Evolutionary conservation across 345 rosid species (phyloP), one percentile per base, ranked within the genome.

Genomic region (Hibiscus mutabilis): DNA sequence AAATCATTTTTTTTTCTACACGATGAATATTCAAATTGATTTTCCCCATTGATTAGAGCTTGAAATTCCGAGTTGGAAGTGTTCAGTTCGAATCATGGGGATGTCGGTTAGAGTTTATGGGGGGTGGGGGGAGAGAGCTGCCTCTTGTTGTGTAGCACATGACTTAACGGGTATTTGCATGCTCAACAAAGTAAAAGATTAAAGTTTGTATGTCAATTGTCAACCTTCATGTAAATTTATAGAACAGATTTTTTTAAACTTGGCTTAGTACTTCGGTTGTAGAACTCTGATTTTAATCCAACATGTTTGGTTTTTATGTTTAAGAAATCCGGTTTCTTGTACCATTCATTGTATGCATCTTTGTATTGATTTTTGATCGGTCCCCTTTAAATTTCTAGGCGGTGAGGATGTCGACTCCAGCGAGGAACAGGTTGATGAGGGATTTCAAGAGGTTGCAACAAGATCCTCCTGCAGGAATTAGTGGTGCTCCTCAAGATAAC

Each of bases 351-450:
- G 0, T 27, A 15, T 52, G 35, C 16, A 7, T 24, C 40, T 55
- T 15, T 10, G 1, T 65, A 56, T 35, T 55, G 27, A 14, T 19
- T 40, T 44, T 68, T 27, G 49, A 19, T 53, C 42, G 16, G 52
- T 47, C 18, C 52, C 56, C 18, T 71, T 46, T 31, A 47, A 58
- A 67, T 46, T 67, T 55, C n/a, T 74, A 78, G 73, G 73, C 16
- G 73, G 82, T 77, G 77, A 78, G 56, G 68, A 85, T 87, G 91
- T 85, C 91, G 33, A 87, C 91, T 40, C 89, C 89, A 52, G 76
- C 91, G 44, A 87, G n/a, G n/a, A n/a, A n/a, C n/a, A n/a, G n/a
- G n/a, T n/a, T n/a, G n/a, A n/a, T n/a, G n/a, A n/a, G n/a, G n/a
- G n/a, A n/a, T n/a, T n/a, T n/a, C n/a, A n/a, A n/a, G n/a, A n/a